These are phyloP conservation scores for Umbilicus rupestris DNA, from an alignment of 164 flowering plant species.

Conservation along the genomic window DNA sequence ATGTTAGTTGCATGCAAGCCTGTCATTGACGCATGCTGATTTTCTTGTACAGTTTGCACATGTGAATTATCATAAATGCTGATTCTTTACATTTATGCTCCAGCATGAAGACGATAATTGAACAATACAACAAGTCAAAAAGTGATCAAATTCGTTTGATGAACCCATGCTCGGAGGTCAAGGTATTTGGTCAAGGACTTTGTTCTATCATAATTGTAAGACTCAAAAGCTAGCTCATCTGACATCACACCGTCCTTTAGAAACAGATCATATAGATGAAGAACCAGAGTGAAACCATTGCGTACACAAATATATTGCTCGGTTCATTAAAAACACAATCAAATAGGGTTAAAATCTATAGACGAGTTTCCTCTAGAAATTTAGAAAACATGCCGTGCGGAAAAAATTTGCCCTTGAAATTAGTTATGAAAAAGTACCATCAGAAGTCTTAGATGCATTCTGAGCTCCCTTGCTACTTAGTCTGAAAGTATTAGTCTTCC, in stretches of 20 bases:
- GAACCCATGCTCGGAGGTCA: slow-evolving; percentile 52
- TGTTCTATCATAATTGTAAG: not conserved
- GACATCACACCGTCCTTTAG: not conserved
- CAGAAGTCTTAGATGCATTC: not conserved
- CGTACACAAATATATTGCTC: not conserved
- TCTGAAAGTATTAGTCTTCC: not conserved
- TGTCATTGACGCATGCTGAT: not conserved
- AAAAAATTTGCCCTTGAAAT: no score
- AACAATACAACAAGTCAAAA: slow-evolving; percentile 44
- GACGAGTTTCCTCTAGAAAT: not conserved
- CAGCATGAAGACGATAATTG: slow-evolving; percentile 66
- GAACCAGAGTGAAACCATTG: not conserved
- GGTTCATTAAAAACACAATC: not conserved
- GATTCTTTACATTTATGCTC: not conserved
- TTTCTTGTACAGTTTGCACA: not conserved
- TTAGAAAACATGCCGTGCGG: no score
- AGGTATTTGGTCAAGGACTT: slow-evolving; percentile 30
- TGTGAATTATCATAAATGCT: not conserved
- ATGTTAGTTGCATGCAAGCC: not conserved
- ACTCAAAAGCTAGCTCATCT: not conserved
- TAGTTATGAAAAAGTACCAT: not conserved
- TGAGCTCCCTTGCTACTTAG: not conserved
- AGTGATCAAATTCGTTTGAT: slow-evolving; percentile 36
- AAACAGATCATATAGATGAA: not conserved
- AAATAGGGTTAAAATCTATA: not conserved